Base-by-base conservation (phyloP, 108 stramenopile species). In the Ochromonas danica region DNA sequence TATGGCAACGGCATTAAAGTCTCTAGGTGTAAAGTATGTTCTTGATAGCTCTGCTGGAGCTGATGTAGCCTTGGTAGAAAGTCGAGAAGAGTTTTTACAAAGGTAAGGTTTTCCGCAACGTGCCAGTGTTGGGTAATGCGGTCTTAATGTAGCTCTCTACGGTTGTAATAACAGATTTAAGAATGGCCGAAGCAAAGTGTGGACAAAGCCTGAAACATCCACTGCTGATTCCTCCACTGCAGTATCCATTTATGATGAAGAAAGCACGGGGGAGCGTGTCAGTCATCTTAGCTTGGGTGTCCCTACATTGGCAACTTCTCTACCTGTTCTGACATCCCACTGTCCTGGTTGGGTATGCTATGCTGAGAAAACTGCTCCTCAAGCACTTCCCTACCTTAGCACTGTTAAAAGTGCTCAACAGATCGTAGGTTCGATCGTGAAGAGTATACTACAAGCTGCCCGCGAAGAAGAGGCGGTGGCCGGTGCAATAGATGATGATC, bases 301-400 rank as follows among this genome's bases (percentile, higher is more conserved):
- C 31, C 63, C 78, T 62, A 57, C 40, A 25, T 62, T 72, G 10
- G 6, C n/a, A 31, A n/a, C 2, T 22, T 27, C 17, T 31, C 82
- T 93, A 0, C 96, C 96, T 42, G 74, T 97, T 33, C 80, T 99
- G 31, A 77, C 93, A 17, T 94, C 94, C 28, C 92, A 92, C 6
- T 99, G 98, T 88, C 98, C 98, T 14, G 98, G 97, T 33, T 89
- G 95, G 74, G 97, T 99, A 0, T 98, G 96, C 81, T 92, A 95
- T 78, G 93, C 95, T n/a, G 98, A 99, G 84, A 99, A 99, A 86
- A 90, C 93, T 38, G 79, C 86, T 0, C 91, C 93, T 31, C 43
- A 81, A 27, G 87, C 89, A 1, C 88, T 99, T 28, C 94, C 94
- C 0, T 87, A 92, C 70, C 83, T 99, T 63, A 89, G 91, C 57